phyloP scores from a whole-genome alignment of 768 basidiomycete species.

The Phanerodontia chrysosporium region DNA sequence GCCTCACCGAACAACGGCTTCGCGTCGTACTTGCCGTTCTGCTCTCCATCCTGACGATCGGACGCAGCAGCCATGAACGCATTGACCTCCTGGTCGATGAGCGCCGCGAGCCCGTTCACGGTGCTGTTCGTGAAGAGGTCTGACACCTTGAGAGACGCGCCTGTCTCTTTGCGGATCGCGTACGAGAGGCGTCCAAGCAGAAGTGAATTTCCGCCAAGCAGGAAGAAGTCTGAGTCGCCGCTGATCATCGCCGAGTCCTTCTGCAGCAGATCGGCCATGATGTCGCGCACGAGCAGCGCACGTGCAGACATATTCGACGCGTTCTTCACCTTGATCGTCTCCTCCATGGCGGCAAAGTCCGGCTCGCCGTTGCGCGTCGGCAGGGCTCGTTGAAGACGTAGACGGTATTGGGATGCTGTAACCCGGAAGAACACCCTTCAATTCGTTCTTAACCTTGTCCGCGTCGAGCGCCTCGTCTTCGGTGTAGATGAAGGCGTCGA shows the following conservation, averaged over 20 bases:
- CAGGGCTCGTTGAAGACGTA: constrained; percentile 26
- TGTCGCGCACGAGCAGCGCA: constrained; percentile 16
- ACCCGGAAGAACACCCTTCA: constrained; percentile 31
- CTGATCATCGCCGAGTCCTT: constrained; percentile 18
- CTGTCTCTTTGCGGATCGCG: constrained; percentile 24
- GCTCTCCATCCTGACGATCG: constrained; percentile 4
- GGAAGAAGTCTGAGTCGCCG: constrained; percentile 22
- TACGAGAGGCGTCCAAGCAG: constrained; percentile 22
- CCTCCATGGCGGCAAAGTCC: constrained; percentile 35
- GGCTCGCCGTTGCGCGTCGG: constrained; percentile 20
- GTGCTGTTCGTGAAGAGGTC: constrained; percentile 40
- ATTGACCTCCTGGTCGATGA: constrained; percentile 28
- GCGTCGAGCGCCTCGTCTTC: constrained; percentile 21
- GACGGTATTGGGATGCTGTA: constrained; percentile 36
- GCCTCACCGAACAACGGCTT: background rate
- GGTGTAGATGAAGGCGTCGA: constrained; percentile 37
- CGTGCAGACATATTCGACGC: constrained; percentile 15
- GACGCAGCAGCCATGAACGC: constrained; percentile 14
- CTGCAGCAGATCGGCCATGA: constrained; percentile 19
- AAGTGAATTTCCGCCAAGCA: constrained; percentile 45
- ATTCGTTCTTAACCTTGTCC: constrained; percentile 1
- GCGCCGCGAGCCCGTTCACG: constrained; percentile 35
- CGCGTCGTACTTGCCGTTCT: background rate
- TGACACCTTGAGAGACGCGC: constrained; percentile 33
- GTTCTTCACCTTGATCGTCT: constrained; percentile 14